A percentile compares a stretch with the other conserved stretches of the same genome.
Conservation (phyloP, 2,329 filamentous ascomycete species). For the Hypoxylon sp. region DNA sequence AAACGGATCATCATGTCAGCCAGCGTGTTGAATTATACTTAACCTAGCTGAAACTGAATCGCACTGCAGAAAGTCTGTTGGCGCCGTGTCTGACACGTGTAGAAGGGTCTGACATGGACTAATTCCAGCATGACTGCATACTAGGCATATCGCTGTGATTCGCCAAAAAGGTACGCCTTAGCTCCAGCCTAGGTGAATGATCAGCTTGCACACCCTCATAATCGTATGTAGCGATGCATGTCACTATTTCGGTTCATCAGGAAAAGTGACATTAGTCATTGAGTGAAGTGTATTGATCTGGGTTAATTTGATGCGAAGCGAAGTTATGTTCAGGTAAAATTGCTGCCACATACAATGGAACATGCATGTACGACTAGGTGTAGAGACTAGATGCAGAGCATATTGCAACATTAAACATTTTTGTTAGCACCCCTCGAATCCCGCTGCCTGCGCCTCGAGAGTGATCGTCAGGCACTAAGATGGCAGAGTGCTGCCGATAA, state of each 20-base stretch:
- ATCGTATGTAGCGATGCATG: conserved; percentile 17
- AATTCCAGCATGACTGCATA: conserved; percentile 20
- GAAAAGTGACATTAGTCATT: conserved; percentile 1
- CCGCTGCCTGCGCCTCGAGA: conserved; percentile 10
- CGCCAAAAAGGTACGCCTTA: not conserved
- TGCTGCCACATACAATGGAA: conserved; percentile 31
- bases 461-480: conserved; percentile 2
- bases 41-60: conserved; percentile 29
- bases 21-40: not conserved
- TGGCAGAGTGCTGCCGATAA: conserved; percentile 14
- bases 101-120: conserved; percentile 9
- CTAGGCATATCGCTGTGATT: conserved; percentile 16
- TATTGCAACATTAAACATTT: conserved; percentile 23
- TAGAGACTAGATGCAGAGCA: conserved; percentile 11
- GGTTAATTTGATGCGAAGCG: conserved; percentile 14
- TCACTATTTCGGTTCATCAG: conserved; percentile 7
- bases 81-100: conserved; percentile 11
- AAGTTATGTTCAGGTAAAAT: conserved; percentile 29
- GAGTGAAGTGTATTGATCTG: conserved; percentile 16
- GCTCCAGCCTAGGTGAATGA: conserved; percentile 1
- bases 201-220: conserved; percentile 8
- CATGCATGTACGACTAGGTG: conserved; percentile 28
- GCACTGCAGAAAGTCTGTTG: conserved; percentile 9
- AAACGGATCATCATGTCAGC: not conserved
- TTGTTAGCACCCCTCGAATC: conserved; percentile 13